Evolutionary conservation across 768 basidiomycete genomes (phyloP).

Genomic region (Phaeotremella fagi): DNA sequence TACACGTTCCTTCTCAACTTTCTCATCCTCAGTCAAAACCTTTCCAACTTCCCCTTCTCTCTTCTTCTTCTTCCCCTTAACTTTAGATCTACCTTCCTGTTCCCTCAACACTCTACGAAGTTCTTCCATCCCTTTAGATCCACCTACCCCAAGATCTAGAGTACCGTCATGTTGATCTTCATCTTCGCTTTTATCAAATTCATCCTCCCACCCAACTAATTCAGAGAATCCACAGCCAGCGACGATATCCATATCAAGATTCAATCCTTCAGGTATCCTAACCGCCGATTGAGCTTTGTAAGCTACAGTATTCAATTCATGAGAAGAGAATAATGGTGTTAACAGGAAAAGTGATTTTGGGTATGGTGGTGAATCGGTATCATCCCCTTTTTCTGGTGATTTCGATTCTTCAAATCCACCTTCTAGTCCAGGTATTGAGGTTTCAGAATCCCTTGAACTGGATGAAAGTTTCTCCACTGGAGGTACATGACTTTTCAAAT

Average conservation of each 20-base stretch:
- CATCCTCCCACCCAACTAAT: constrained; percentile 8
- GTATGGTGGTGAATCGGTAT: constrained; percentile 56
- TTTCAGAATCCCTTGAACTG: not conserved
- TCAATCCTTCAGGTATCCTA: constrained; percentile 72
- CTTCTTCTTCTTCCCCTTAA: constrained; percentile 49
- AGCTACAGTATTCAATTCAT: constrained; percentile 84
- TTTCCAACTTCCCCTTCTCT: constrained; percentile 31
- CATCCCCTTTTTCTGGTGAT: constrained; percentile 6
- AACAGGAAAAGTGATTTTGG: constrained; percentile 88
- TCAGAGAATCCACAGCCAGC: constrained; percentile 48
- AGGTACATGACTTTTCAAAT: constrained; percentile 30
- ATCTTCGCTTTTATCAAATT: constrained; percentile 17
- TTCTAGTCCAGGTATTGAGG: constrained; percentile 33
- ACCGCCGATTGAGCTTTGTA: constrained; percentile 73
- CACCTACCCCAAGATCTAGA: constrained; percentile 44
- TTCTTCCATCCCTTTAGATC: constrained; percentile 42
- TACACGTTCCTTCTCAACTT: constrained; percentile 60
- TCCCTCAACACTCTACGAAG: constrained; percentile 40
- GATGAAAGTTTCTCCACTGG: not conserved
- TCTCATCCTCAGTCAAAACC: constrained; percentile 49
- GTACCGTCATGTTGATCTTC: constrained; percentile 36
- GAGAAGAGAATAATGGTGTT: constrained; percentile 65
- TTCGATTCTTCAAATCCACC: constrained; percentile 48
- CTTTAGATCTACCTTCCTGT: constrained; percentile 45
- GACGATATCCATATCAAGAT: constrained; percentile 81